Base-by-base conservation (phyloP, 495 filamentous ascomycete genomes). In the Ascodesmis nigricans region DNA sequence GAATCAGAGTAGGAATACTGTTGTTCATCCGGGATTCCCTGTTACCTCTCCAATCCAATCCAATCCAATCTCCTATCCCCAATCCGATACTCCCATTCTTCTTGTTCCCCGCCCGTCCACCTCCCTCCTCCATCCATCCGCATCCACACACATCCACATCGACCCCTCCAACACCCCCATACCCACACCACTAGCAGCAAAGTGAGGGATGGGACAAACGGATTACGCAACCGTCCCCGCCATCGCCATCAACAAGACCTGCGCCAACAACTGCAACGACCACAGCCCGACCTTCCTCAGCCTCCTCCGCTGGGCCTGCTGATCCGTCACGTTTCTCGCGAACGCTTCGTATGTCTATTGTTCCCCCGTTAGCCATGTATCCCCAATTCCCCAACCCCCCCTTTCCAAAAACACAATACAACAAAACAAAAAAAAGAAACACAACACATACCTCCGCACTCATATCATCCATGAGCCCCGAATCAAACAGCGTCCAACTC, bases 241-340 rank as follows among this genome's bases (percentile, higher is more conserved):
- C 65, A 95, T 74, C 1, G 87, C 87, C 57, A 93, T 75, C 47
- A 95, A 78, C 27, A 97, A 60, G n/a, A 82, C 87, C 54, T 97
- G 87, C 4, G 81, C 77, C 2, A 80, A 74, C 29, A 95, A 55
- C 50, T 81, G 79, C 23, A 97, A 59, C 6, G 79, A 90, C 87
- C 87, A 97, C 43, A 93, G 69, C 16, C 87, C 87, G 11, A 97
- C 90, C 50, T 93, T 90, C 59, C 82, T 90, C 49, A 97, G 73
- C 25, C 90, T 69, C 25, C 84, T 63, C 49, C 78, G 73, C 21
- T 80, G 68, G 39, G 72, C 75, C 53, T 90, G 69, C 38, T 83
- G 69, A 50, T 95, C 81, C 29, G 76, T 67, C 13, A 93, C 78
- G 57, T 83, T 75, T 36, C 69, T 67, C 13, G 81, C 80, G 55